phyloP scores from a whole-genome alignment of 2,329 filamentous ascomycete genomes.

The Fusarium concolor region DNA sequence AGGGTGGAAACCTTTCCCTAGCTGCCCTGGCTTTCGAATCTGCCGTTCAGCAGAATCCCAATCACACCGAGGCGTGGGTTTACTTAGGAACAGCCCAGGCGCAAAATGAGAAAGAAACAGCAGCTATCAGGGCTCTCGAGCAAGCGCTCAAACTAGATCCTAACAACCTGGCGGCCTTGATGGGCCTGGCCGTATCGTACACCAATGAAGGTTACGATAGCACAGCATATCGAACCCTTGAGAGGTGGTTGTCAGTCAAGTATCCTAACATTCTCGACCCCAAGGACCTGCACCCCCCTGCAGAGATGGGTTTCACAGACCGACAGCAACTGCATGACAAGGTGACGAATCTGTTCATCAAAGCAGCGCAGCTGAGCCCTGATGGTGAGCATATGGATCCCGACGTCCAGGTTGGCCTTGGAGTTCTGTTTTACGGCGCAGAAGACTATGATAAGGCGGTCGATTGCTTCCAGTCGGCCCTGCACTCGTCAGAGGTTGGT shows the following conservation, averaged over 20 bases:
- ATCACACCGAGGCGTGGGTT: conserved; percentile 93
- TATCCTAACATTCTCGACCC: conserved; percentile 86
- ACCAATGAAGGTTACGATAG: conserved; percentile 99
- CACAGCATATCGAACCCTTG: conserved; percentile 93
- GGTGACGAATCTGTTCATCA: conserved; percentile 90
- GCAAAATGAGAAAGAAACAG: conserved; percentile 98
- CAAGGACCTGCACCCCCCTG: conserved; percentile 75
- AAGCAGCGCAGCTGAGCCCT: conserved; percentile 90
- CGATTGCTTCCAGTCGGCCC: conserved; percentile 94
- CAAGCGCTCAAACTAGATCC: conserved; percentile 90
- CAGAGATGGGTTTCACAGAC: conserved; percentile 95
- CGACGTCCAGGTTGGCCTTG: conserved; percentile 96
- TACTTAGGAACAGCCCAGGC: conserved; percentile 92
- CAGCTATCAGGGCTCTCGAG: conserved; percentile 92
- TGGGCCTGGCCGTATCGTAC: conserved; percentile 96
- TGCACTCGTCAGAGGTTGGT: conserved; percentile 86
- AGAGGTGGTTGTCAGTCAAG: conserved; percentile 96
- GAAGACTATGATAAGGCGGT: conserved; percentile 99
- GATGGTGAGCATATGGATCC: conserved; percentile 97
- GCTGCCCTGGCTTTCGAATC: conserved; percentile 96
- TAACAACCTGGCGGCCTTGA: conserved; percentile 86
- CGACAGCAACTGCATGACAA: conserved; percentile 89
- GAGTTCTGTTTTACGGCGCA: conserved; percentile 96
- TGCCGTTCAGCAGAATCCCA: conserved; percentile 87
- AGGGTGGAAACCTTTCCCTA: conserved; percentile 92